Evolutionary conservation across 208 protist genomes (phyloP).

Genomic region (Leishmania major): DNA sequence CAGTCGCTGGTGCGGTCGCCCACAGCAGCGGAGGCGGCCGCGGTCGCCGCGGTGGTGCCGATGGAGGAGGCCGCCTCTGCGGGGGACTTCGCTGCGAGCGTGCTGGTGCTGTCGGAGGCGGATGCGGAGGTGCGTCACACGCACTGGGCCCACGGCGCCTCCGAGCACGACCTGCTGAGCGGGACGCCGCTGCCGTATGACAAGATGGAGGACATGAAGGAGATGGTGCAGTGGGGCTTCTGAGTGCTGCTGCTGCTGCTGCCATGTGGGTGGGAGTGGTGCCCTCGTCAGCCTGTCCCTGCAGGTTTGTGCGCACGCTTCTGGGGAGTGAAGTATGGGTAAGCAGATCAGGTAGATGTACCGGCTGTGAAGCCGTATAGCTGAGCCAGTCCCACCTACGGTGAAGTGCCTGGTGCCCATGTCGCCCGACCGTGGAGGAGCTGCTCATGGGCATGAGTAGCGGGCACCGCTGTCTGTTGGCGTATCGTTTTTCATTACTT

Average conservation of each 20-base stretch:
- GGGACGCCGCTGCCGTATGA: constrained; percentile 20
- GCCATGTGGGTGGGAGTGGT: too few relatives aligned
- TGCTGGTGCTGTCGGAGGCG: constrained; percentile 23
- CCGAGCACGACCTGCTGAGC: constrained; percentile 24
- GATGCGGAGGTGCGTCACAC: constrained; percentile 10
- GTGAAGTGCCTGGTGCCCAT: too few relatives aligned
- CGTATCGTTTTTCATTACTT: too few relatives aligned
- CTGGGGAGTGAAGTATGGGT: too few relatives aligned
- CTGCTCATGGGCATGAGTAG: too few relatives aligned
- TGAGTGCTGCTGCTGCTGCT: background rate
- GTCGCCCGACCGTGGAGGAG: too few relatives aligned
- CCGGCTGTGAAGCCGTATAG: too few relatives aligned
- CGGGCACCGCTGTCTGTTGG: too few relatives aligned
- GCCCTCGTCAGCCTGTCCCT: too few relatives aligned
- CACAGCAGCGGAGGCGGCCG: constrained; percentile 9
- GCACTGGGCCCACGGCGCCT: constrained; percentile 29
- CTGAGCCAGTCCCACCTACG: too few relatives aligned
- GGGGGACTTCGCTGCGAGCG: constrained; percentile 7
- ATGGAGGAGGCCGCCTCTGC: background rate
- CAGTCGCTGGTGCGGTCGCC: constrained; percentile 12
- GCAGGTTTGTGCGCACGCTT: too few relatives aligned
- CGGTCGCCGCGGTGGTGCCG: background rate
- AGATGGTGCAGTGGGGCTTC: constrained; percentile 6
- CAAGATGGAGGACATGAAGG: constrained; percentile 9
- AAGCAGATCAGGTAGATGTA: too few relatives aligned